These are phyloP conservation scores for Diutina catenulata DNA, from an alignment of 1,139 yeast species.

Conservation along the genomic window DNA sequence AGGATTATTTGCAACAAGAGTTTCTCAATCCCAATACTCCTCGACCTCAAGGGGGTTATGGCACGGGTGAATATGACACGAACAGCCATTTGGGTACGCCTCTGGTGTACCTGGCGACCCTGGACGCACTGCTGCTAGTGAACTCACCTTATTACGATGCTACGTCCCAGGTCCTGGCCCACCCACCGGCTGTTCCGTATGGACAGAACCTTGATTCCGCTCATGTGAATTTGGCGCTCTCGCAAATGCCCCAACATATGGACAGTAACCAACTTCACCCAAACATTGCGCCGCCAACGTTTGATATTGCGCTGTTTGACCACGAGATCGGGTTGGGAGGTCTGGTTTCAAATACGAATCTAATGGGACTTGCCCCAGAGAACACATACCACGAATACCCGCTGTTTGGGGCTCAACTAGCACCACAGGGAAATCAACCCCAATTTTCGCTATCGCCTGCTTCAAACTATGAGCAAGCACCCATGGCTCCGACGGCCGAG, in stretches of 20 bases:
- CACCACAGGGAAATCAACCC: constrained; percentile 7
- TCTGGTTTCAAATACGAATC: constrained; percentile 27
- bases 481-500: background rate
- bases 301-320: constrained; percentile 13
- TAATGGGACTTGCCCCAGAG: constrained; percentile 12
- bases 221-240: background rate
- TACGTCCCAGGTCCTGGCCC: constrained; percentile 19
- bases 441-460: background rate
- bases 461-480: background rate
- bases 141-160: constrained; percentile 31
- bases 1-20: background rate
- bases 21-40: constrained; percentile 4
- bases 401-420: background rate
- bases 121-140: constrained; percentile 17
- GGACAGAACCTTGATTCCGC: constrained; percentile 4
- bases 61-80: background rate
- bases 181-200: constrained; percentile 1
- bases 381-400: background rate
- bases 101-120: constrained; percentile 4
- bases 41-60: background rate
- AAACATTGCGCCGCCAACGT: constrained; percentile 6
- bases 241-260: background rate
- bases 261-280: constrained; percentile 8
- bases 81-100: constrained; percentile 1
- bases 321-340: constrained; percentile 30